Evolutionary conservation across 2,329 filamentous ascomycete genomes (phyloP), one percentile per base, ranked within the genome.

Genomic region (Fusarium bactridioides): DNA sequence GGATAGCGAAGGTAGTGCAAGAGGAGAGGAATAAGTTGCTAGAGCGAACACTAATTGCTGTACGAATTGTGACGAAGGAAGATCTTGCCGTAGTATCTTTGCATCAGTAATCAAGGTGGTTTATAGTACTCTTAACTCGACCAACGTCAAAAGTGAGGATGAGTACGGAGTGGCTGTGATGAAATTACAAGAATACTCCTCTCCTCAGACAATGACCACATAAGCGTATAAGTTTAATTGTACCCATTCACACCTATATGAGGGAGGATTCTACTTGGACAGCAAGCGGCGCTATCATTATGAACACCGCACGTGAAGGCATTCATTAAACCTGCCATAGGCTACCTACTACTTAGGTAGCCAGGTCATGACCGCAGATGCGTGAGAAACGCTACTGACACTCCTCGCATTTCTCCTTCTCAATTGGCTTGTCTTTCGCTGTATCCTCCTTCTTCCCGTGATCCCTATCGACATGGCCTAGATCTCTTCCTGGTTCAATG

Each of bases 401-500:
- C 57, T 80, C 79, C 48, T 80, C 67, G 35, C 79, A 80, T 43
- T 67, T 68, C 55, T 73, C 67, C 41, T 23, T 56, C 33, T 62
- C 61, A 38, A 37, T 33, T 54, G 45, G 44, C 50, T 51, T 44
- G n/a, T 53, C 41, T 37, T 62, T 35, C n/a, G 50, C 50, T 31
- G 63, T 55, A 16, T 58, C 57, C 16, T 64, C 51, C 53, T 63
- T 61, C 43, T 61, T 67, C 27, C 60, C 65, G 53, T 85, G 79
- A 58, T 86, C 81, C 61, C 89, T 85, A 80, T 95, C 93, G 29
- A 94, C 91, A 82, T 98, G 95, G 0, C 95, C 95, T 59, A 98
- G 83, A 78, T 95, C 88, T 69, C 92, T 87, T 2, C 84, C 86
- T 0, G 95, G 95, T 77, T 96, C 91, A 75, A 98, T 91, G 57